Evolutionary conservation across 1,139 yeast genomes (phyloP).

Genomic region (Saccharomyces uvarum): DNA sequence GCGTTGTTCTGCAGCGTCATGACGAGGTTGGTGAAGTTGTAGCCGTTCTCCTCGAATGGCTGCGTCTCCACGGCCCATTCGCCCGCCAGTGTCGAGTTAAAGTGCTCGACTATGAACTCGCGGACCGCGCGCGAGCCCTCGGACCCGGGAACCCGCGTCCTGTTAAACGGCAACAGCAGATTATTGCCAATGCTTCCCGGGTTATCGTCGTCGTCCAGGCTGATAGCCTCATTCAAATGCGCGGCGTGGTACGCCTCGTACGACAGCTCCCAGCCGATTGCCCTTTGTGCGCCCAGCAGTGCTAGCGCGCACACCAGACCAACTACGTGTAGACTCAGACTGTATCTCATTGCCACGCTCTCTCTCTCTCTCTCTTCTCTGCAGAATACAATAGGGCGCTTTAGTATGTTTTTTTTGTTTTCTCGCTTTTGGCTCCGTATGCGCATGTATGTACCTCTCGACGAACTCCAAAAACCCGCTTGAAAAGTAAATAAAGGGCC

Average conservation of each 20-base stretch:
- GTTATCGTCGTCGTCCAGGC: conserved; percentile 8
- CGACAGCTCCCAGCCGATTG: background rate
- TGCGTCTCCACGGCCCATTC: conserved; percentile 40
- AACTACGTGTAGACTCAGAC: background rate
- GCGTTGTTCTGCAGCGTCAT: conserved; percentile 26
- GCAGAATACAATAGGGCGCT: background rate
- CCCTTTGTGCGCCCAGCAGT: background rate
- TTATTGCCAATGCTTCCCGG: background rate
- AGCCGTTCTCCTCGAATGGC: conserved; percentile 34
- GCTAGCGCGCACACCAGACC: background rate
- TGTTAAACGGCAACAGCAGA: conserved; percentile 30
- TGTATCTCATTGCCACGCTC: background rate
- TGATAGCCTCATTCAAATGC: conserved; percentile 10
- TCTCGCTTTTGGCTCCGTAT: background rate
- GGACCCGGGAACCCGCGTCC: conserved; percentile 42
- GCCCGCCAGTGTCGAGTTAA: conserved; percentile 14
- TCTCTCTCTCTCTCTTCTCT: background rate
- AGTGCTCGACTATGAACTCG: conserved; percentile 33
- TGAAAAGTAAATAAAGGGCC: conserved; percentile 1
- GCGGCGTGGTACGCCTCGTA: conserved; percentile 11
- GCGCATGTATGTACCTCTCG: background rate
- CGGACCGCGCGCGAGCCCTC: conserved; percentile 35
- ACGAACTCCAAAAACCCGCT: background rate
- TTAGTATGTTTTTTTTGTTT: background rate
- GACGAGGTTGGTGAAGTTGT: conserved; percentile 42